These are phyloP conservation scores for Salix purpurea DNA, from an alignment of 345 rosid species.

Conservation along the genomic window DNA sequence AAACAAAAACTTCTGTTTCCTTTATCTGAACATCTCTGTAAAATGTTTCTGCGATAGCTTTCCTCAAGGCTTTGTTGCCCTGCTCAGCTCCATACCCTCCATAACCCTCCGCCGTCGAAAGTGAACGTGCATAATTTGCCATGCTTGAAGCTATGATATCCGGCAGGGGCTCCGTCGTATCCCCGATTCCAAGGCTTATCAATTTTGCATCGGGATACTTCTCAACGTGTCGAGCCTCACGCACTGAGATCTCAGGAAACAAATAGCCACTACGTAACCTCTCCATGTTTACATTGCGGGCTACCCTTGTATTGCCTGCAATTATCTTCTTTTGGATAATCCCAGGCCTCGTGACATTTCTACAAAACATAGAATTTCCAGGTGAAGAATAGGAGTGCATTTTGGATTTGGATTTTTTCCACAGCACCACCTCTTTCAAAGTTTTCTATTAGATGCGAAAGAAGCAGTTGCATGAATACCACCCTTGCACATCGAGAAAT, in stretches of 20 bases:
- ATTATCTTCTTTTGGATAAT: conserved; percentile 20
- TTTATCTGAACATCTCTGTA: conserved; percentile 41
- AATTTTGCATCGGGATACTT: conserved; percentile 22
- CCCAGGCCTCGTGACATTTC: conserved; percentile 21
- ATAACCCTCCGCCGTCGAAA: conserved; percentile 22
- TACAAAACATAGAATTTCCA: conserved; percentile 14
- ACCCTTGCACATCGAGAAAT: conserved; percentile 7
- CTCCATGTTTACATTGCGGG: conserved; percentile 20
- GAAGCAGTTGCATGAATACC: conserved; percentile 12
- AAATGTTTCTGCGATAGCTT: conserved; percentile 50
- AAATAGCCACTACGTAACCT: conserved; percentile 17
- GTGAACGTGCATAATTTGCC: conserved; percentile 11
- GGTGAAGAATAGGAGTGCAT: conserved; percentile 16
- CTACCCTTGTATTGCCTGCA: conserved; percentile 17
- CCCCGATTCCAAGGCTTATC: conserved; percentile 27
- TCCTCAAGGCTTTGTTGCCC: conserved; percentile 33
- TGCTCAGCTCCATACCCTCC: conserved; percentile 30
- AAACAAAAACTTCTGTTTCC: conserved; percentile 52
- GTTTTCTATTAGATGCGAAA: conserved; percentile 10
- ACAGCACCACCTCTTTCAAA: conserved; percentile 3
- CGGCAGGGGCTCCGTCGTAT: conserved; percentile 25
- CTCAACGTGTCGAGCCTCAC: conserved; percentile 14
- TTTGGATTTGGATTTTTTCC: conserved; percentile 10
- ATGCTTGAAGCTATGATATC: conserved; percentile 13
- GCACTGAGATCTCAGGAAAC: conserved; percentile 23